A percentile compares a stretch with the other conserved stretches of the same genome.
phyloP scores from a whole-genome alignment of 306 rosid species.

The Arachis hypogaea region DNA sequence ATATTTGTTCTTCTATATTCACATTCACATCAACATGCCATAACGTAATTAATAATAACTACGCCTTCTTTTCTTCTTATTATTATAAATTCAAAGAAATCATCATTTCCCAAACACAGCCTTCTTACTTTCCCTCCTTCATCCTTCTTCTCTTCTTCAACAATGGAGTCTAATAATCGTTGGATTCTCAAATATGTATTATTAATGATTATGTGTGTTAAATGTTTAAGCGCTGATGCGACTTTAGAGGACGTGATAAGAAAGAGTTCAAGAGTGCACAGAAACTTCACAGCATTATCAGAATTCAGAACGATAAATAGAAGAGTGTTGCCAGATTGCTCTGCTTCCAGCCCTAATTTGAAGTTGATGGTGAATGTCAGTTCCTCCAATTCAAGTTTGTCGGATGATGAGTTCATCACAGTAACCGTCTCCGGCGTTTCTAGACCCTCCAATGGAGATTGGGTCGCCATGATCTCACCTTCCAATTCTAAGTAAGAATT shows the following conservation, averaged over 20 bases:
- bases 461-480: constrained; percentile 95
- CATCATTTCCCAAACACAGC: not conserved
- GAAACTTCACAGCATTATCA: constrained; percentile 67
- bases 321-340: constrained; percentile 48
- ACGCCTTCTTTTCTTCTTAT: no score
- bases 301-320: constrained; percentile 70
- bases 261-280: constrained; percentile 49
- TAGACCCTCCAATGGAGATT: constrained; percentile 48
- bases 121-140: not conserved
- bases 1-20: no score
- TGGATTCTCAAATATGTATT: constrained; percentile 21
- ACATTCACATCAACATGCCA: no score
- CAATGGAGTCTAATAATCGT: constrained; percentile 32
- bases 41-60: no score
- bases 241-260: constrained; percentile 38
- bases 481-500: constrained; percentile 64
- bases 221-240: constrained; percentile 2
- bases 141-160: constrained; percentile 25
- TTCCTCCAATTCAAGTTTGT: constrained; percentile 39
- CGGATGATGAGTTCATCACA: constrained; percentile 56
- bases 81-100: no score
- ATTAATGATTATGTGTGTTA: constrained; percentile 4
- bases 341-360: constrained; percentile 32
- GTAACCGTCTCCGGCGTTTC: constrained; percentile 65
- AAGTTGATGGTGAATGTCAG: constrained; percentile 37